phyloP scores from a whole-genome alignment of 2,329 filamentous ascomycete species.

The Sporothrix brasiliensis region DNA sequence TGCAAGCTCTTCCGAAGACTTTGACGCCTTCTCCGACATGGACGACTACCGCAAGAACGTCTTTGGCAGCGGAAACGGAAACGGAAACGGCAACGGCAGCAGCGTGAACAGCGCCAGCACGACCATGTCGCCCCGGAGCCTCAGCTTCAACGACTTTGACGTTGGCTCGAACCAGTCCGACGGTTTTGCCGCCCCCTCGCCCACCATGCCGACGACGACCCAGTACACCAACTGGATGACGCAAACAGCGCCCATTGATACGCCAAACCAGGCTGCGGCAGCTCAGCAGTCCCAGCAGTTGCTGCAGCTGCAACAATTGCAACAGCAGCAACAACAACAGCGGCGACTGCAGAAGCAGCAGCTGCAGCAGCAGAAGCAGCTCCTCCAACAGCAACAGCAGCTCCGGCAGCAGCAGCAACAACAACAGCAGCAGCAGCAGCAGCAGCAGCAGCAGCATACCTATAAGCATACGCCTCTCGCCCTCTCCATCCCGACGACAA shows the following conservation, averaged over 20 bases:
- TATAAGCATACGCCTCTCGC: conserved; percentile 23
- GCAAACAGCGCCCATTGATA: conserved; percentile 44
- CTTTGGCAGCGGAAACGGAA: conserved; percentile 44
- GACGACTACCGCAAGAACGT: conserved; percentile 56
- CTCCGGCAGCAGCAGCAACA: conserved; percentile 22
- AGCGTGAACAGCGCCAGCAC: conserved; percentile 44
- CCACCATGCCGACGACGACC: conserved; percentile 39
- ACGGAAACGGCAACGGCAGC: conserved; percentile 37
- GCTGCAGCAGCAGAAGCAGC: too few species aligned
- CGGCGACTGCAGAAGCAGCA: conserved; percentile 23
- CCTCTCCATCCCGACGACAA: conserved; percentile 19
- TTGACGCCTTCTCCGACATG: conserved; percentile 58
- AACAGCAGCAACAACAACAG: conserved; percentile 13
- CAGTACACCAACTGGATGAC: conserved; percentile 44
- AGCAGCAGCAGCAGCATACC: conserved; percentile 10
- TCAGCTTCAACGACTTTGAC: conserved; percentile 52
- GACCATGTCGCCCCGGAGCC: conserved; percentile 59
- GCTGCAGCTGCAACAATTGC: conserved; percentile 23
- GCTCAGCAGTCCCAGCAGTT: conserved; percentile 20
- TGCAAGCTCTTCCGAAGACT: conserved; percentile 58
- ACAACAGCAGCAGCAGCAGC: conserved; percentile 18
- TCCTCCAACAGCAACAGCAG: conserved; percentile 10
- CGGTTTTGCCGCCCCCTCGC: conserved; percentile 38
- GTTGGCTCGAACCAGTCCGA: conserved; percentile 37
- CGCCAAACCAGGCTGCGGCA: conserved; percentile 46